These are phyloP conservation scores for Prunus kanzakura DNA, from an alignment of 306 rosid species.

Conservation along the genomic window DNA sequence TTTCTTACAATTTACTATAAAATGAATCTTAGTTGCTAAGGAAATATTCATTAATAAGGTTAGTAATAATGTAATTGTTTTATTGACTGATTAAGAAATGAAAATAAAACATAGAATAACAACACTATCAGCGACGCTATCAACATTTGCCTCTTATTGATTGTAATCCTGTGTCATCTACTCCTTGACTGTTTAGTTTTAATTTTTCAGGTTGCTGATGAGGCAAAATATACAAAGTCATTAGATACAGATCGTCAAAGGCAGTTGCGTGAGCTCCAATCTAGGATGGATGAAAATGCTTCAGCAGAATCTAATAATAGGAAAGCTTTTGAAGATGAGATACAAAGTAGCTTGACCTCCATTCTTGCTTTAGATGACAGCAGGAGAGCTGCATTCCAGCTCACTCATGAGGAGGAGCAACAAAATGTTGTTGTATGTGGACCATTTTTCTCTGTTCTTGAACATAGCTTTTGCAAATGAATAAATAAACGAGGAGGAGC, in stretches of 20 bases:
- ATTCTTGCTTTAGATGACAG: slow-evolving; percentile 71
- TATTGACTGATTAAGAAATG: neutral
- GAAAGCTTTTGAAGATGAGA: slow-evolving; percentile 77
- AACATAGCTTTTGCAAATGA: neutral
- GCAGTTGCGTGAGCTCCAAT: slow-evolving; percentile 69
- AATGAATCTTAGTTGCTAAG: neutral
- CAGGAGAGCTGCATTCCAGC: slow-evolving; percentile 87
- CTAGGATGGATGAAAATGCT: slow-evolving; percentile 65
- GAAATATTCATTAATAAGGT: neutral
- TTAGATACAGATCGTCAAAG: slow-evolving; percentile 63
- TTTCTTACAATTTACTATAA: neutral
- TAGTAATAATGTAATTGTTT: neutral
- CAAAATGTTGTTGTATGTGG: slow-evolving; percentile 83
- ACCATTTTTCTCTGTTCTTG: slow-evolving; percentile 17
- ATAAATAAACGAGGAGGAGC: neutral
- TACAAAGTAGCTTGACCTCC: slow-evolving; percentile 57
- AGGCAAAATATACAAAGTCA: slow-evolving; percentile 64
- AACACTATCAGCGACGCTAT: neutral
- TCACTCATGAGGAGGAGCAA: slow-evolving; percentile 79
- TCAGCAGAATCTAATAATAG: slow-evolving; percentile 55
- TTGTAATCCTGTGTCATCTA: slow-evolving; percentile 9
- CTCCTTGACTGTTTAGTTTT: slow-evolving; percentile 16
- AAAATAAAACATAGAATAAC: neutral
- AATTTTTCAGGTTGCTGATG: slow-evolving; percentile 71
- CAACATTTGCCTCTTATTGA: neutral